Evolutionary conservation across 23 red algal genomes (phyloP), one percentile per base, ranked within the genome.

Genomic region (Agarophyton chilense): DNA sequence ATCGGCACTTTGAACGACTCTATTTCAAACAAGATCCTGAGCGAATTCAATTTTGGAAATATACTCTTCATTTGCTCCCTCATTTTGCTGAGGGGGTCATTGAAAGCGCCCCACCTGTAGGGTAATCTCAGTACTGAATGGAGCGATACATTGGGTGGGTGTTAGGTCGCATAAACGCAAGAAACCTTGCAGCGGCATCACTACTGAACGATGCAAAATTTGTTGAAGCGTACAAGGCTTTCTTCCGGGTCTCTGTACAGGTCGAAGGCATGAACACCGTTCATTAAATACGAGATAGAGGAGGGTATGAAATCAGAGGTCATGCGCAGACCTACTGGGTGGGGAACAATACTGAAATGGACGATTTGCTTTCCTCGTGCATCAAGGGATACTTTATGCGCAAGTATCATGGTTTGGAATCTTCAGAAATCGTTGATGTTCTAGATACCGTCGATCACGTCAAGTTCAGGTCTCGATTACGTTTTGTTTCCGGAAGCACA

Each of bases 121-220:
- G 36, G 6, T 60, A 42, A 10, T 54, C 45, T 0, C 77, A 81
- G n/a, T 81, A 54, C 51, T 81, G 52, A 52, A 81, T 61, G 52
- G 77, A 60, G n/a, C 0, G 77, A 31, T 81, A 61, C 40, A 55
- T 62, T 22, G 0, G 50, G 26, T 61, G 71, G 71, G n/a, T 50
- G n/a, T n/a, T n/a, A n/a, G n/a, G n/a, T n/a, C n/a, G n/a, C n/a
- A n/a, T n/a, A n/a, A n/a, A n/a, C n/a, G 6, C 38, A 49, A 4
- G 71, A 29, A 47, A 53, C 26, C 25, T 77, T 29, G 71, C 71
- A 11, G 71, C 71, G 19, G 71, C 71, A 16, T 77, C 71, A 14
- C 41, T 77, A 4, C 25, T 77, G 2, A 77, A 10, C 10, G 49
- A 77, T 77, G 71, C 38, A 31, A 16, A 19, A 41, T 77, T 53